phyloP scores from a whole-genome alignment of 2,329 filamentous ascomycete genomes.

The Venturia asperata region DNA sequence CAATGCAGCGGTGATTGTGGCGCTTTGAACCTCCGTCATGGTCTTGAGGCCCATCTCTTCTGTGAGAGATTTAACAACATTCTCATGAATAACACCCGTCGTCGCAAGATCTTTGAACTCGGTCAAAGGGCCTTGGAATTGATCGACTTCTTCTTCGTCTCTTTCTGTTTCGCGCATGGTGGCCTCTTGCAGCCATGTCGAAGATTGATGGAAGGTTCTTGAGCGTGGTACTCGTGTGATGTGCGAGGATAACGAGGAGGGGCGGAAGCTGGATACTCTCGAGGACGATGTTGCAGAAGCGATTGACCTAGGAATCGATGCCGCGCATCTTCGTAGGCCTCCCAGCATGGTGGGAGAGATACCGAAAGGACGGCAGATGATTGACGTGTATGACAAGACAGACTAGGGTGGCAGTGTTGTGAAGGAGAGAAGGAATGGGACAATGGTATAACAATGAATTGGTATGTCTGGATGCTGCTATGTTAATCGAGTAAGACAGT shows the following conservation, averaged over 20 bases:
- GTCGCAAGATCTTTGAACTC: constrained; percentile 39
- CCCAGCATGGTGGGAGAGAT: constrained; percentile 38
- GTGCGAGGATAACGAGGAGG: neutral
- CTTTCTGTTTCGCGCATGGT: neutral
- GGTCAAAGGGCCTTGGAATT: constrained; percentile 31
- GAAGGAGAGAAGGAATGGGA: neutral
- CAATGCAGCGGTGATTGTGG: constrained; percentile 74
- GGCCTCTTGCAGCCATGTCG: constrained; percentile 13
- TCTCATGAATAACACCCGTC: constrained; percentile 51
- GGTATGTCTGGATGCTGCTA: neutral
- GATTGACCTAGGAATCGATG: constrained; percentile 31
- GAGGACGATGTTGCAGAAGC: constrained; percentile 26
- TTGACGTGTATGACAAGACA: neutral
- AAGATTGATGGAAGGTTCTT: constrained; percentile 7
- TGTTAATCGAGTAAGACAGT: neutral
- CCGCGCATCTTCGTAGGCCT: constrained; percentile 36
- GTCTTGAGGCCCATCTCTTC: constrained; percentile 65
- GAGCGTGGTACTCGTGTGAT: neutral
- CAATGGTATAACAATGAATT: neutral
- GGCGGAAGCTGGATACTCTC: constrained; percentile 17
- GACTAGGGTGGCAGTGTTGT: neutral
- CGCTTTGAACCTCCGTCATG: constrained; percentile 89
- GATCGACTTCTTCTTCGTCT: constrained; percentile 17
- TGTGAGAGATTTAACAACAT: constrained; percentile 62
- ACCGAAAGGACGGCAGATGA: neutral